These are phyloP conservation scores for Botrytis cinerea DNA, from an alignment of 2,329 filamentous ascomycete genomes.

Conservation along the genomic window DNA sequence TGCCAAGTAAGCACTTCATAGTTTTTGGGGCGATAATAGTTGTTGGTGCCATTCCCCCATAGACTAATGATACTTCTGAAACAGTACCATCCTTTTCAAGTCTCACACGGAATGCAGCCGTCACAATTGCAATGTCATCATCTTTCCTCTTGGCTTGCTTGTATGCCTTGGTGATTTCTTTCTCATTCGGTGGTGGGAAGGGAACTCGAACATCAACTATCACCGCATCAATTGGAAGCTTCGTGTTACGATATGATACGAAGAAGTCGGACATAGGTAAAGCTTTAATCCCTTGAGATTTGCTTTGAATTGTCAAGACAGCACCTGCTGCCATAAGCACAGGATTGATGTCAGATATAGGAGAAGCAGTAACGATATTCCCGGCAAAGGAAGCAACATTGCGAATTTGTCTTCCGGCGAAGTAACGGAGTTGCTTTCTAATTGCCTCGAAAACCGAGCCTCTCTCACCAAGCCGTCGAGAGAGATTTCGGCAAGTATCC, in stretches of 20 bases:
- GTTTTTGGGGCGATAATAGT: slow-evolving; percentile 80
- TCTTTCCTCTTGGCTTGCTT: slow-evolving; percentile 97
- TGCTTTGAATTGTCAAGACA: slow-evolving; percentile 71
- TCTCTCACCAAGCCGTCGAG: slow-evolving; percentile 61
- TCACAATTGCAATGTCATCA: slow-evolving; percentile 96
- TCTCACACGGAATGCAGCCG: slow-evolving; percentile 74
- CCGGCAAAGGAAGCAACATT: slow-evolving; percentile 94
- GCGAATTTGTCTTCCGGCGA: slow-evolving; percentile 89
- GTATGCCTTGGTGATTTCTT: slow-evolving; percentile 83
- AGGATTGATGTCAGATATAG: slow-evolving; percentile 93
- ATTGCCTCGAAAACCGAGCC: slow-evolving; percentile 70
- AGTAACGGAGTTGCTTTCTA: slow-evolving; percentile 88
- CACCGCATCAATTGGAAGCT: slow-evolving; percentile 76
- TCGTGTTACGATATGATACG: slow-evolving; percentile 82
- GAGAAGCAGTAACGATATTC: slow-evolving; percentile 88
- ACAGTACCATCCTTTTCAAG: slow-evolving; percentile 70
- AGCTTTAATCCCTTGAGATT: slow-evolving; percentile 23
- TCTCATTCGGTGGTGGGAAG: slow-evolving; percentile 62
- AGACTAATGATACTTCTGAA: slow-evolving; percentile 75
- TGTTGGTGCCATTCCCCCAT: slow-evolving; percentile 89
- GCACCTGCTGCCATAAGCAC: slow-evolving; percentile 85
- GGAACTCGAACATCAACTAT: slow-evolving; percentile 84
- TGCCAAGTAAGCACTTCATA: slow-evolving; percentile 70
- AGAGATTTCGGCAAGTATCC: slow-evolving; percentile 46
- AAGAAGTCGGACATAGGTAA: slow-evolving; percentile 90